A percentile compares a stretch with the other conserved stretches of the same genome.
phyloP scores from a whole-genome alignment of 208 protist genomes.

The Wallacemonas sp. region DNA sequence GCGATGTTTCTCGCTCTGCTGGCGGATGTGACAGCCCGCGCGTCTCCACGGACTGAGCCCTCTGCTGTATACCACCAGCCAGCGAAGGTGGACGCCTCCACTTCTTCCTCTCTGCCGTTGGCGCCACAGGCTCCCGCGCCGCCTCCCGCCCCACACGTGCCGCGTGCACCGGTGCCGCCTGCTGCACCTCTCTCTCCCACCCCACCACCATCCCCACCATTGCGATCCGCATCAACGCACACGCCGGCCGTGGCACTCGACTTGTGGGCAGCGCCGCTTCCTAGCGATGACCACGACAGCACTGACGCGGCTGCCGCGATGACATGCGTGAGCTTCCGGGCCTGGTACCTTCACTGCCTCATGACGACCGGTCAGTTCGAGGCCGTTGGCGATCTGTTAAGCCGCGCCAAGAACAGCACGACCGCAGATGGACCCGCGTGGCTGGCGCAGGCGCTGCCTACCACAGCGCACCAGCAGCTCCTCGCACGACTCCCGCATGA shows the following conservation, averaged over 20 bases:
- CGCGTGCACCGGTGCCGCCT: not conserved
- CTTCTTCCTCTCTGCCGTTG: not conserved
- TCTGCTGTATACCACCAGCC: no score
- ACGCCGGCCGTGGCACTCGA: not conserved
- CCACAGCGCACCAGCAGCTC: not conserved
- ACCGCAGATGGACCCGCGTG: no score
- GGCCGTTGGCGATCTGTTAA: slow-evolving; percentile 27
- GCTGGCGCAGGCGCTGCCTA: not conserved
- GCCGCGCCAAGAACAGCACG: no score
- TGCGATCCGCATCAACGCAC: no score
- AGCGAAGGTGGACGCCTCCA: no score
- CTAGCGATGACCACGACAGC: no score
- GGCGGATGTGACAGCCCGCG: no score
- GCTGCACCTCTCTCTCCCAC: no score
- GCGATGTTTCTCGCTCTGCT: no score
- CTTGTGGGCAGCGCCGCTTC: not conserved
- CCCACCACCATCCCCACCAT: no score
- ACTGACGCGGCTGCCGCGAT: not conserved
- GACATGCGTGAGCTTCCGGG: slow-evolving; percentile 29
- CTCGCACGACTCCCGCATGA: not conserved
- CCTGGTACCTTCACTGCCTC: slow-evolving; percentile 51
- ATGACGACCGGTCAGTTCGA: slow-evolving; percentile 16
- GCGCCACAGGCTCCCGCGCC: slow-evolving; percentile 1
- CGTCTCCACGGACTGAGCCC: no score
- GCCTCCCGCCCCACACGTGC: not conserved